These are phyloP conservation scores for Trametes sanguinea DNA, from an alignment of 768 basidiomycete species.

Conservation along the genomic window DNA sequence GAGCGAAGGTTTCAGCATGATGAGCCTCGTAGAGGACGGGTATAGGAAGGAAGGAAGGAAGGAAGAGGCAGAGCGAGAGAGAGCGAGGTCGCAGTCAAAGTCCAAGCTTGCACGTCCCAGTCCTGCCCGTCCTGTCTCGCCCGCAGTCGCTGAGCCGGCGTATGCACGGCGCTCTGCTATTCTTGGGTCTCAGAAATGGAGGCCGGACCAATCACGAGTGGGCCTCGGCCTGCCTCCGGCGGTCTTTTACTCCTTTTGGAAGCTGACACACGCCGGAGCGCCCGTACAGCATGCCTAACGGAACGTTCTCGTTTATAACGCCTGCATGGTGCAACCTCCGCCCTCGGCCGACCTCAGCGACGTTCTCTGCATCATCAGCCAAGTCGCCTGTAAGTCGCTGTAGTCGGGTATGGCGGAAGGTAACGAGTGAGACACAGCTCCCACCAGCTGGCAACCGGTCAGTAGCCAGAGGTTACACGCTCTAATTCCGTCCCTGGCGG, in stretches of 20 bases:
- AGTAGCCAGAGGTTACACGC: neutral
- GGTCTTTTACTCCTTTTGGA: neutral
- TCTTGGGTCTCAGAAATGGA: neutral
- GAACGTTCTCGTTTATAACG: constrained; percentile 4
- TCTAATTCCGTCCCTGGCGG: neutral
- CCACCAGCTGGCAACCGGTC: neutral
- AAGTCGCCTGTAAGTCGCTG: too few species aligned
- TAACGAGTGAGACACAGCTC: too few species aligned
- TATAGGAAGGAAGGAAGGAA: constrained; percentile 13
- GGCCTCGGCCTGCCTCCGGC: neutral
- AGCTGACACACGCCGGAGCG: constrained; percentile 7
- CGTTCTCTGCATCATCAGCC: too few species aligned
- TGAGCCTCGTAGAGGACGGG: neutral
- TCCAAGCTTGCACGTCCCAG: neutral
- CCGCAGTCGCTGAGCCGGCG: neutral
- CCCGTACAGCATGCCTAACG: neutral
- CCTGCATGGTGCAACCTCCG: neutral
- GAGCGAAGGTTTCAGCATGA: constrained; percentile 19
- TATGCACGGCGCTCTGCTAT: neutral
- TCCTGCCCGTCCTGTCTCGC: neutral
- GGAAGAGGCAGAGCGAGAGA: neutral
- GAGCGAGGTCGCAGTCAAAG: neutral
- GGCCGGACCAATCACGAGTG: neutral
- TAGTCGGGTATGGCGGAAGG: too few species aligned
- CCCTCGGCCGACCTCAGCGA: too few species aligned